Evolutionary conservation across 768 basidiomycete species (phyloP).

Genomic region (Suillus clintonianus): DNA sequence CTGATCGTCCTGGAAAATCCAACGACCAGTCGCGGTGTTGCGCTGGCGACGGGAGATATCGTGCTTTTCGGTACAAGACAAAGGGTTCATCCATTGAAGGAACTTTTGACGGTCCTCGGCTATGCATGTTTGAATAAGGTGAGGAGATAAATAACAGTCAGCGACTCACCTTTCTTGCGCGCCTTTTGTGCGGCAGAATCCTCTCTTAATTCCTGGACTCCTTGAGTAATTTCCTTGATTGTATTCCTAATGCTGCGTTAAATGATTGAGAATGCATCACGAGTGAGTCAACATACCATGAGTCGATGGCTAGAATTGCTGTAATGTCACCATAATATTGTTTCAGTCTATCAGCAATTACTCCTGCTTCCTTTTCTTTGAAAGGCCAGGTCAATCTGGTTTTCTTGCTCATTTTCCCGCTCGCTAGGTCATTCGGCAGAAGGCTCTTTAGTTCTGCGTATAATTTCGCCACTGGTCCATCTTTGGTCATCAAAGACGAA

Average conservation of each 20-base stretch:
- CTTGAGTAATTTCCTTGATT: neutral
- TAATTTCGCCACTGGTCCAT: neutral
- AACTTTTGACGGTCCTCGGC: neutral
- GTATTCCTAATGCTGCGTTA: neutral
- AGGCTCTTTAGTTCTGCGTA: neutral
- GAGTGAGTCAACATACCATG: neutral
- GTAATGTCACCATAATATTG: neutral
- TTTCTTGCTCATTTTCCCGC: neutral
- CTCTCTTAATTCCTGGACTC: neutral
- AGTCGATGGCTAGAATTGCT: neutral
- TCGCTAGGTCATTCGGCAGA: neutral
- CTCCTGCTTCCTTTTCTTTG: neutral
- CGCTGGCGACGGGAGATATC: neutral
- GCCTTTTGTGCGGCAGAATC: neutral
- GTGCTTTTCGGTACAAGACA: neutral
- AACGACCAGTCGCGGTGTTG: neutral
- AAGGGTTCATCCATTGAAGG: neutral
- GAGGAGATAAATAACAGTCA: too few species aligned
- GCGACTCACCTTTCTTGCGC: neutral
- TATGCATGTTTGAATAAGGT: neutral
- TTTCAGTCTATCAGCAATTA: neutral
- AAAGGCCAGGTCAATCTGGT: constrained; percentile 1
- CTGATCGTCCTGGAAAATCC: neutral
- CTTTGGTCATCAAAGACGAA: neutral
- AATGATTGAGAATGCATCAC: neutral